Conservation (phyloP, 768 basidiomycete genomes). For the Mycena chlorophos region DNA sequence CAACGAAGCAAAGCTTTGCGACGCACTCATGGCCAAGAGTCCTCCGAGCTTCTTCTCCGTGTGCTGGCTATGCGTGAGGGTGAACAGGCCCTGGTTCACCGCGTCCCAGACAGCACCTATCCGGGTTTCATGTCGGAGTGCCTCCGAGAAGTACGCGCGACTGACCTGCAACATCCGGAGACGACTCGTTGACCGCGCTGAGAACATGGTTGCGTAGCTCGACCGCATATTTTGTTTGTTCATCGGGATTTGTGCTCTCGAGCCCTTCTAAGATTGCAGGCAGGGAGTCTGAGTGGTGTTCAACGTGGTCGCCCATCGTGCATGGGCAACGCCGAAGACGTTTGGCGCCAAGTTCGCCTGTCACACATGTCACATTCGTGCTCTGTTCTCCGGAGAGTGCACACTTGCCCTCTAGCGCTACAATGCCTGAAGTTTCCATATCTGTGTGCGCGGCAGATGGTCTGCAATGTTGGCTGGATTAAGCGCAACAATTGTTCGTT, state of each 20-base stretch:
- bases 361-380: too few relatives aligned
- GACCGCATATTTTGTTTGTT: conserved; percentile 64
- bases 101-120: conserved; percentile 66
- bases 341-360: too few relatives aligned
- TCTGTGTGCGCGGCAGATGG: too few relatives aligned
- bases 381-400: too few relatives aligned
- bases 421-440: too few relatives aligned
- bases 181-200: conserved; percentile 74
- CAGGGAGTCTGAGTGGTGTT: conserved; percentile 50
- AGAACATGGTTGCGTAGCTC: conserved; percentile 77
- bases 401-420: too few relatives aligned
- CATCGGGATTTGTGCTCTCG: conserved; percentile 62
- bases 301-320: conserved; percentile 16
- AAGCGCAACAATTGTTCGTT: not conserved
- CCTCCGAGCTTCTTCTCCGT: conserved; percentile 83
- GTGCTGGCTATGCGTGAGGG: conserved; percentile 80
- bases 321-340: too few relatives aligned
- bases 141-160: not conserved
- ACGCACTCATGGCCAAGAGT: conserved; percentile 80
- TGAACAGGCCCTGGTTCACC: conserved; percentile 77
- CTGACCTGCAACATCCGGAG: conserved; percentile 76
- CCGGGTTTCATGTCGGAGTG: not conserved
- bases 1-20: not conserved
- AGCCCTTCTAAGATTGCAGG: conserved; percentile 68
- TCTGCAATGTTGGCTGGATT: too few relatives aligned